These are phyloP conservation scores for Discostella pseudostelligera DNA, from an alignment of 108 stramenopile genomes.

Conservation along the genomic window DNA sequence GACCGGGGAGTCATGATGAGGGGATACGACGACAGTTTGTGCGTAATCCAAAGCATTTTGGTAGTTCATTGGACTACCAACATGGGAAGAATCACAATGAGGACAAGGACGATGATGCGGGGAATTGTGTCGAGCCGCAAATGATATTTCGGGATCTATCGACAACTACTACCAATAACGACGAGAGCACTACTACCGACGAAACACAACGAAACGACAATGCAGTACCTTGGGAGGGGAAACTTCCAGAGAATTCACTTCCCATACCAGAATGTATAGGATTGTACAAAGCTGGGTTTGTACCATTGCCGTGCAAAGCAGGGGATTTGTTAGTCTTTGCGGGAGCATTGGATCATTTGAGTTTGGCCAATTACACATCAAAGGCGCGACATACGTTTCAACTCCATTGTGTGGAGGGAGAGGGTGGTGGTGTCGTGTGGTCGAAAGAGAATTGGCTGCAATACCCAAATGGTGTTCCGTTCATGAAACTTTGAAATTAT, in stretches of 20 bases:
- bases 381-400: constrained; percentile 88
- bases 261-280: constrained; percentile 42
- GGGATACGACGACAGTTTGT: constrained; percentile 69
- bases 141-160: constrained; percentile 48
- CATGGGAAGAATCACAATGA: constrained; percentile 6
- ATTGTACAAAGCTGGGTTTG: constrained; percentile 70
- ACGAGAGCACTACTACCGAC: neutral
- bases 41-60: constrained; percentile 78
- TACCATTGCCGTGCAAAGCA: constrained; percentile 83
- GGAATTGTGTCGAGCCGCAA: constrained; percentile 40
- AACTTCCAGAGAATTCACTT: constrained; percentile 48
- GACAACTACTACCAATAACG: neutral
- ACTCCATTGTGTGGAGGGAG: constrained; percentile 87
- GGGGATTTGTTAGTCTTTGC: constrained; percentile 86
- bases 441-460: constrained; percentile 89
- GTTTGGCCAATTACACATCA: constrained; percentile 74
- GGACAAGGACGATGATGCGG: constrained; percentile 13
- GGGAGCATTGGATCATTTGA: constrained; percentile 89
- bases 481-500: constrained; percentile 42
- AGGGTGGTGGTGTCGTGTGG: constrained; percentile 69
- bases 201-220: constrained; percentile 9
- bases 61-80: constrained; percentile 29
- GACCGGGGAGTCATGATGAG: constrained; percentile 84
- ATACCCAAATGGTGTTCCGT: constrained; percentile 60
- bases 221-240: constrained; percentile 68